These are phyloP conservation scores for Chrysoporthe austroafricana DNA, from an alignment of 2,329 filamentous ascomycete species.

Conservation along the genomic window DNA sequence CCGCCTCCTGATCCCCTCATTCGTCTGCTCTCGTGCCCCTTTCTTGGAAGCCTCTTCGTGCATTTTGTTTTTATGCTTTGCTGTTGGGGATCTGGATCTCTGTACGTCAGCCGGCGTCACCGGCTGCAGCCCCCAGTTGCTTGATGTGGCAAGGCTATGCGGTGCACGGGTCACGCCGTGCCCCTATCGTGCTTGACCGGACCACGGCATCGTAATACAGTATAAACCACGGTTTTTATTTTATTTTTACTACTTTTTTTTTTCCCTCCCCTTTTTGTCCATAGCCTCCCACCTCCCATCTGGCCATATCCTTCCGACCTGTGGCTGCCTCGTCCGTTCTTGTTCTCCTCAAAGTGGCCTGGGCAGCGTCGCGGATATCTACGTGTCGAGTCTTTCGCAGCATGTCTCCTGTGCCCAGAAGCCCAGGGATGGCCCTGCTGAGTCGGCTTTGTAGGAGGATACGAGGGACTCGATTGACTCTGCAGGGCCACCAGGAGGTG, in stretches of 20 bases:
- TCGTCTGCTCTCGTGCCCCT: neutral
- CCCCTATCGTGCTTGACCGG: neutral
- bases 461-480: neutral
- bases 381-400: neutral
- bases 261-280: neutral
- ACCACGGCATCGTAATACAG: neutral
- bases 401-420: neutral
- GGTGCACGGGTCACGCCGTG: neutral
- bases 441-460: neutral
- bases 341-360: neutral
- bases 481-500: neutral
- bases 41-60: neutral
- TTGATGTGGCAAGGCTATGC: neutral
- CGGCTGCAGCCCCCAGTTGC: neutral
- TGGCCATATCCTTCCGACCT: neutral
- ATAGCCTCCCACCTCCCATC: neutral
- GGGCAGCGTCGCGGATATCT: neutral
- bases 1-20: neutral
- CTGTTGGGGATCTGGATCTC: neutral
- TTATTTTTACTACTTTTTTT: too few species aligned
- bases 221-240: neutral
- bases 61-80: neutral
- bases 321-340: neutral
- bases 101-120: slow-evolving; percentile 1
- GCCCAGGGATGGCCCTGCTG: neutral